These are phyloP conservation scores for Pulveroboletus ravenelii DNA, from an alignment of 768 basidiomycete species.

Conservation along the genomic window DNA sequence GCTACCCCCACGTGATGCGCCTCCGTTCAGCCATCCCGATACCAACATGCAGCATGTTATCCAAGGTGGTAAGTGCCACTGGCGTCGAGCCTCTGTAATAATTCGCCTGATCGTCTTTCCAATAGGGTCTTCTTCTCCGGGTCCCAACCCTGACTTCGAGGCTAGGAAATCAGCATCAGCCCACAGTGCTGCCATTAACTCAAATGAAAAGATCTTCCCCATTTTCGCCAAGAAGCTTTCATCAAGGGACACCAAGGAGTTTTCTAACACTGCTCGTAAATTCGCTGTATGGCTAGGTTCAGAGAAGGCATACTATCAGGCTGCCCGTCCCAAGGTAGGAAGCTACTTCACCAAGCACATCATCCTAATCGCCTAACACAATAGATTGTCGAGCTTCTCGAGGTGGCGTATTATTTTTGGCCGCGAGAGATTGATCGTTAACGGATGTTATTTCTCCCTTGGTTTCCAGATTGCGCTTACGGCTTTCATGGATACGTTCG, in stretches of 20 bases:
- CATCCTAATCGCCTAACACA: not conserved
- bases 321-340: conserved; percentile 46
- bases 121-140: conserved; percentile 7
- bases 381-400: conserved; percentile 48
- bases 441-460: not conserved
- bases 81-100: not conserved
- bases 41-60: conserved; percentile 11
- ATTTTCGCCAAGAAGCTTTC: conserved; percentile 32
- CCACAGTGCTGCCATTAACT: conserved; percentile 16
- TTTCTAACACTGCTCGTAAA: conserved; percentile 28
- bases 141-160: not conserved
- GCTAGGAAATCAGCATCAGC: conserved; percentile 15
- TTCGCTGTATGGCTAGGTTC: conserved; percentile 43
- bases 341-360: not conserved
- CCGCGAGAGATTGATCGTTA: not conserved
- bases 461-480: conserved; percentile 18
- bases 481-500: conserved; percentile 12
- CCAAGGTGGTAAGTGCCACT: conserved; percentile 5
- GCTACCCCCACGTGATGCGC: conserved; percentile 7
- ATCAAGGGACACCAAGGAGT: conserved; percentile 25
- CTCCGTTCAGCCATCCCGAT: not conserved
- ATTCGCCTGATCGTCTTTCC: not conserved
- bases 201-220: conserved; percentile 37
- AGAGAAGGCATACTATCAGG: conserved; percentile 48
- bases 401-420: conserved; percentile 32